Conservation (phyloP, 1,139 yeast species). For the Spencermartinsiella ligniputridi region DNA sequence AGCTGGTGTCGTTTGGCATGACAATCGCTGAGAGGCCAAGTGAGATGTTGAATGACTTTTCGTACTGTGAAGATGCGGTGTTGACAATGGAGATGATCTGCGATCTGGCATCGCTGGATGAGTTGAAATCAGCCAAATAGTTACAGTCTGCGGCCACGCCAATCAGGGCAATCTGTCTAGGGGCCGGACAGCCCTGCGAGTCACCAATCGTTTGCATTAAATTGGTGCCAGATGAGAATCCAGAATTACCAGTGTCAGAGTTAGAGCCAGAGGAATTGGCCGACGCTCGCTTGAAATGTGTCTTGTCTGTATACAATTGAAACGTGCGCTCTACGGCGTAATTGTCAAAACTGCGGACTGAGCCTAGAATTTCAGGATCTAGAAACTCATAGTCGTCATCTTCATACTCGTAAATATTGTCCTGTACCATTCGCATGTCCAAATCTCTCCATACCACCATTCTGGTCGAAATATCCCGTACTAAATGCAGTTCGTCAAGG, state of each 20-base stretch:
- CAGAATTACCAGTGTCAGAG: slow-evolving; percentile 27
- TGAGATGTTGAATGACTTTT: slow-evolving; percentile 35
- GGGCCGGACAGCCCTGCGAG: slow-evolving; percentile 35
- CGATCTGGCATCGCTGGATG: slow-evolving; percentile 29
- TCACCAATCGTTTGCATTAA: slow-evolving; percentile 32
- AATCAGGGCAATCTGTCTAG: slow-evolving; percentile 32
- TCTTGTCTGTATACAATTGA: neutral
- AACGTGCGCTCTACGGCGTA: neutral
- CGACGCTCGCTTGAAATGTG: slow-evolving; percentile 9
- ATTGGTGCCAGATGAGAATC: slow-evolving; percentile 30
- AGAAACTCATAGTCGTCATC: slow-evolving; percentile 12
- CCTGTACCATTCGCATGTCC: slow-evolving; percentile 21
- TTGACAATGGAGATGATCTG: slow-evolving; percentile 34
- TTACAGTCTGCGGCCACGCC: slow-evolving; percentile 40
- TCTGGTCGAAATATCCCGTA: slow-evolving; percentile 15
- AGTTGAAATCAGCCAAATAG: slow-evolving; percentile 30
- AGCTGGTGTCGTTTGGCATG: slow-evolving; percentile 25
- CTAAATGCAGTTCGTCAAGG: slow-evolving; percentile 17
- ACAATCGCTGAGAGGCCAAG: slow-evolving; percentile 31
- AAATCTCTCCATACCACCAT: slow-evolving; percentile 34
- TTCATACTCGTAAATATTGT: slow-evolving; percentile 6
- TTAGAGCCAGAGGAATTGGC: slow-evolving; percentile 13
- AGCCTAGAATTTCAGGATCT: neutral
- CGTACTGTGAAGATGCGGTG: slow-evolving; percentile 36
- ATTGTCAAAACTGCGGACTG: neutral